These are phyloP conservation scores for Barnettozyma sucrosica DNA, from an alignment of 805 yeast species.

Conservation along the genomic window DNA sequence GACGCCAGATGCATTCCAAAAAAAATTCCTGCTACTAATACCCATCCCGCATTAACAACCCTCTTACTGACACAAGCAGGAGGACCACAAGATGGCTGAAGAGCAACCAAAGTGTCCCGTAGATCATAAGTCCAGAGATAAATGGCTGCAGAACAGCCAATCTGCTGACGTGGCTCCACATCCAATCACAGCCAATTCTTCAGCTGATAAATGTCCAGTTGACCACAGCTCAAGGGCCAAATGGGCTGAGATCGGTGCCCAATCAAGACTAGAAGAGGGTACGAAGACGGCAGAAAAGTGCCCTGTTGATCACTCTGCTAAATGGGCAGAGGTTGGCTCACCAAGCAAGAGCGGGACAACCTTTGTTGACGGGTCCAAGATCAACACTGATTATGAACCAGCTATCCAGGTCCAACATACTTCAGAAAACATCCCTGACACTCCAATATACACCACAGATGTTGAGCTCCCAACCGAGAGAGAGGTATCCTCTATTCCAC, in stretches of 20 bases:
- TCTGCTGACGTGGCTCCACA: constrained; percentile 12
- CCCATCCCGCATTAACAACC: neutral
- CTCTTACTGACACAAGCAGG: neutral
- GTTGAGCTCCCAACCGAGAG: constrained; percentile 61
- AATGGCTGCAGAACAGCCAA: constrained; percentile 5
- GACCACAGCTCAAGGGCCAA: constrained; percentile 53
- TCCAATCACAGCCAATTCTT: constrained; percentile 16
- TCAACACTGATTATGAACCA: constrained; percentile 15
- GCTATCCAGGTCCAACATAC: constrained; percentile 32
- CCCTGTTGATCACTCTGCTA: constrained; percentile 64
- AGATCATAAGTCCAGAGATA: constrained; percentile 34
- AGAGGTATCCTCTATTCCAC: constrained; percentile 76
- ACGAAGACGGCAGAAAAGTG: constrained; percentile 35
- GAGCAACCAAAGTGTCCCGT: constrained; percentile 43
- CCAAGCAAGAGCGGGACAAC: neutral
- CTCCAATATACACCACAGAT: constrained; percentile 30
- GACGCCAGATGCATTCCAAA: too few species aligned
- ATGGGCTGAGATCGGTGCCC: constrained; percentile 43
- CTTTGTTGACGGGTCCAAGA: constrained; percentile 20
- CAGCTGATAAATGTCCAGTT: constrained; percentile 55
- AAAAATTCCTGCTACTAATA: neutral
- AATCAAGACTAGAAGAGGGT: constrained; percentile 8
- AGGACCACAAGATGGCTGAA: constrained; percentile 6
- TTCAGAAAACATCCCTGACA: constrained; percentile 36
- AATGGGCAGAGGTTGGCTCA: constrained; percentile 42